phyloP scores from a whole-genome alignment of 2,329 filamentous ascomycete species.

The Diaporthe caulivora region DNA sequence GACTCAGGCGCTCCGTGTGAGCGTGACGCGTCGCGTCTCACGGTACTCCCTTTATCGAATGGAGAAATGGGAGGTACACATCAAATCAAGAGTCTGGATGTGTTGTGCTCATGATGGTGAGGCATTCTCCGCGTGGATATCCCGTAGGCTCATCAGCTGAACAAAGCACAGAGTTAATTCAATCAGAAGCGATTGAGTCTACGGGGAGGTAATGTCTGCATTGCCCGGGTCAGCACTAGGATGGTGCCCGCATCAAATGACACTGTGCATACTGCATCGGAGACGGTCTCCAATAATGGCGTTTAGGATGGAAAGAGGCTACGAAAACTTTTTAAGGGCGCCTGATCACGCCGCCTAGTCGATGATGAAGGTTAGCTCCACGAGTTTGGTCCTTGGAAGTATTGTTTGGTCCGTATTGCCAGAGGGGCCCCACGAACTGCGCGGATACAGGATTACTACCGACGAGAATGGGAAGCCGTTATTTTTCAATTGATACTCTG shows the following conservation, averaged over 20 bases:
- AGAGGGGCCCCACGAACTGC: background rate
- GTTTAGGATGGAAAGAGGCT: conserved; percentile 10
- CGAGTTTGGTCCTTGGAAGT: background rate
- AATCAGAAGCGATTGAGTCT: background rate
- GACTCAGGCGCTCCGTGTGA: background rate
- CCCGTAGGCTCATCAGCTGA: background rate
- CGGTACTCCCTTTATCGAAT: background rate
- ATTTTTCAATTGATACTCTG: background rate
- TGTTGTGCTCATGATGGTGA: background rate
- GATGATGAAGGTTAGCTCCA: background rate
- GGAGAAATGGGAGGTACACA: background rate
- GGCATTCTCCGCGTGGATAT: background rate
- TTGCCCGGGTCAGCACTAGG: background rate
- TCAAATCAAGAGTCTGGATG: background rate
- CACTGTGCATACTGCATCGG: conserved; percentile 22
- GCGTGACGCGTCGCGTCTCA: background rate
- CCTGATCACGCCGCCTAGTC: background rate
- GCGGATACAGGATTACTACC: background rate
- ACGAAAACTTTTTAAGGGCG: background rate
- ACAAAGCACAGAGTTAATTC: background rate
- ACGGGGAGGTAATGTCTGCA: background rate
- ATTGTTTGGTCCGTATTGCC: background rate
- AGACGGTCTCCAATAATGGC: conserved; percentile 21
- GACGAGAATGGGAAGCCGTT: background rate
- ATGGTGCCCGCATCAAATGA: background rate